Conservation (phyloP, 208 protist species). For the Leishmania martiniquensis region DNA sequence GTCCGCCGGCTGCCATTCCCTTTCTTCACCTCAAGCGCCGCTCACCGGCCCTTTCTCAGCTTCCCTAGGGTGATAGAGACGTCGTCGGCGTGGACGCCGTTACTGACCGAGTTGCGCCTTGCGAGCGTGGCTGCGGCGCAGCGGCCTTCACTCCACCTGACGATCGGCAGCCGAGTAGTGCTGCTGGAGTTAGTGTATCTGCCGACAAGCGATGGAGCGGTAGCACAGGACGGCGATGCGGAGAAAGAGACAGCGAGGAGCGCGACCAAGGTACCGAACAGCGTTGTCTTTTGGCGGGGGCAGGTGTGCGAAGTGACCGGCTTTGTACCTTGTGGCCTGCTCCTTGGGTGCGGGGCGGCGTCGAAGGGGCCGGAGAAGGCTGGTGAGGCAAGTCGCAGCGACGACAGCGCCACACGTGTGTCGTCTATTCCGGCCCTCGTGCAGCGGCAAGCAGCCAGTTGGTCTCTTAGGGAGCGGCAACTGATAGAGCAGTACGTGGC, state of each 20-base stretch:
- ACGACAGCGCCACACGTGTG: not conserved
- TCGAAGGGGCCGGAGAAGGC: not conserved
- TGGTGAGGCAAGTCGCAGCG: not conserved
- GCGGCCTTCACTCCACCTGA: conserved; percentile 33
- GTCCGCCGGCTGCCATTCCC: not conserved
- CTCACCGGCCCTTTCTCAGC: not conserved
- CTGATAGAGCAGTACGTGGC: conserved; percentile 20
- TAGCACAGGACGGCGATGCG: not conserved
- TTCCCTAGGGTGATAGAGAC: conserved; percentile 28
- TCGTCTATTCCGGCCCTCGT: conserved; percentile 1
- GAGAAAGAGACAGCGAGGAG: not conserved
- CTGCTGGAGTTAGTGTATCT: conserved; percentile 25
- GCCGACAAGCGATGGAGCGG: not conserved
- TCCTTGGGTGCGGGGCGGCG: not conserved
- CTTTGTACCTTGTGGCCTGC: conserved; percentile 12
- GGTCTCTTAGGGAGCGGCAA: not conserved
- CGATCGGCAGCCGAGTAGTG: conserved; percentile 35
- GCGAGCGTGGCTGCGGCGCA: conserved; percentile 52
- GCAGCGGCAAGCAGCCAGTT: conserved; percentile 9
- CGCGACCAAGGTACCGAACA: not conserved
- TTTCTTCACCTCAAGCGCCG: not conserved
- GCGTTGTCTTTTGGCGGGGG: not conserved
- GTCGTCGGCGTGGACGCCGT: conserved; percentile 19
- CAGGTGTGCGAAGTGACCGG: conserved; percentile 32
- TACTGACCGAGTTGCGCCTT: conserved; percentile 45